Percentiles rank a stretch among this genome's conserved stretches.
Evolutionary conservation across 2,329 filamentous ascomycete genomes (phyloP).

Genomic region (Fusarium sp.): DNA sequence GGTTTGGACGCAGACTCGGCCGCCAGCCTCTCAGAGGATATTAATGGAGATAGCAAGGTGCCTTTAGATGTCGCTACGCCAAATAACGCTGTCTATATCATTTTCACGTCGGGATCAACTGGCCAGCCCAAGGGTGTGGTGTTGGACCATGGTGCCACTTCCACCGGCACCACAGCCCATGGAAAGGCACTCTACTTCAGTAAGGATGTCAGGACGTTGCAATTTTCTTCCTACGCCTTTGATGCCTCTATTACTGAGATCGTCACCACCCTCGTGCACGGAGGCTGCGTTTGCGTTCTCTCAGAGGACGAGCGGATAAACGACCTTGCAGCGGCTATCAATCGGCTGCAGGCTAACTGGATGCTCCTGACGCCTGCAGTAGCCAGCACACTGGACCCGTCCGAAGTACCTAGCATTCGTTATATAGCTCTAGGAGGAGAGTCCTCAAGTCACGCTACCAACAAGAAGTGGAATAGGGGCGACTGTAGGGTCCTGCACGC

Average conservation of each 20-base stretch:
- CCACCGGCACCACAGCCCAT: not conserved
- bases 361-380: not conserved
- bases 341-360: not conserved
- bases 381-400: not conserved
- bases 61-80: not conserved
- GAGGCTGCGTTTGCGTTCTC: not conserved
- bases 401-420: not conserved
- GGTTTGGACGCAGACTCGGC: not conserved
- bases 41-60: not conserved
- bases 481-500: not conserved
- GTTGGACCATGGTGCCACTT: not conserved
- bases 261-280: not conserved
- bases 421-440: not conserved
- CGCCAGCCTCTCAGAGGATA: not conserved
- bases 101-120: not conserved
- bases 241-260: not conserved
- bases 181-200: not conserved
- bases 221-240: not conserved
- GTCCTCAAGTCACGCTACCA: not conserved
- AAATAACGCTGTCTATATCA: not conserved
- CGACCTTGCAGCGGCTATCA: not conserved
- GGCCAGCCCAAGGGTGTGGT: not conserved
- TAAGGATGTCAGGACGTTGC: not conserved
- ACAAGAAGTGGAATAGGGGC: not conserved
- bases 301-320: not conserved